Evolutionary conservation across 129 eudicot species (phyloP).

Genomic region (Mikania micrantha): DNA sequence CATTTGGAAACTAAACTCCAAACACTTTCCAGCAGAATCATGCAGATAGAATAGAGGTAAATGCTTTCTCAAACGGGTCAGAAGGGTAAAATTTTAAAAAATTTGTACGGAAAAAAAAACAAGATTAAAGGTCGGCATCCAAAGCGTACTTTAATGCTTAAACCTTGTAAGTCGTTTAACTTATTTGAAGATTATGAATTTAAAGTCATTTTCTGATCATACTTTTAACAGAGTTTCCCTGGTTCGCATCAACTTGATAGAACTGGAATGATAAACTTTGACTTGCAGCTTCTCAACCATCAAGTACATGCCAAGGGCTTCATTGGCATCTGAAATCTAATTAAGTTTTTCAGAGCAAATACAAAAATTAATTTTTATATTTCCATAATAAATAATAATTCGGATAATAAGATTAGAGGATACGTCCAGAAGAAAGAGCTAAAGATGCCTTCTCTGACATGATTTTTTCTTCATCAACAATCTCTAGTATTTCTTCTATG

Average conservation of each 20-base stretch:
- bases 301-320: slow-evolving; percentile 50
- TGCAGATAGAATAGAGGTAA: neutral
- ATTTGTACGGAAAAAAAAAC: neutral
- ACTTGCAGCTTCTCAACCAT: slow-evolving; percentile 68
- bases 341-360: slow-evolving; percentile 22
- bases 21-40: neutral
- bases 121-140: neutral
- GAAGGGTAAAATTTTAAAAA: neutral
- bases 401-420: slow-evolving; percentile 37
- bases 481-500: slow-evolving; percentile 52
- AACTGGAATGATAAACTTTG: slow-evolving; percentile 56
- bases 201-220: neutral
- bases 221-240: slow-evolving; percentile 77
- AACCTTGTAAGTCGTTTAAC: neutral
- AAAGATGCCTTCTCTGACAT: slow-evolving; percentile 59
- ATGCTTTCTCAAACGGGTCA: neutral
- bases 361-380: neutral
- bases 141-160: neutral
- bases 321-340: slow-evolving; percentile 46
- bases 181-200: neutral
- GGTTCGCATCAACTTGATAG: slow-evolving; percentile 67
- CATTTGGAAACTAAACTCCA: neutral
- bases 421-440: slow-evolving; percentile 52
- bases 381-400: neutral
- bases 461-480: slow-evolving; percentile 47